Conservation (phyloP, 208 protist species). For the Wallacemonas sp. region DNA sequence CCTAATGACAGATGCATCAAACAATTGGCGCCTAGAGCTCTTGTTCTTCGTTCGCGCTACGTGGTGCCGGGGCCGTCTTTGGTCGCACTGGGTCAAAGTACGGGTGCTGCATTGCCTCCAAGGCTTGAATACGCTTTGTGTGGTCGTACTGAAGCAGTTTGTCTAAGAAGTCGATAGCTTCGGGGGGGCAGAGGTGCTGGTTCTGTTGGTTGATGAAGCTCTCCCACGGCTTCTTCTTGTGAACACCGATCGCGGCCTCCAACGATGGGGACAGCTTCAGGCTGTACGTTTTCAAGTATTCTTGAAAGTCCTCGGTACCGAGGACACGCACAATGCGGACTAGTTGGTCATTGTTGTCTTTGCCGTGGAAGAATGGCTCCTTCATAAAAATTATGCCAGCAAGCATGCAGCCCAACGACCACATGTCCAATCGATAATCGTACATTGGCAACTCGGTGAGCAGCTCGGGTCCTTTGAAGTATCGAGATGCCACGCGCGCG, state of each 20-base stretch:
- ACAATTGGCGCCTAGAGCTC: too few relatives aligned
- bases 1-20: too few relatives aligned
- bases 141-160: constrained; percentile 98
- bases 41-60: constrained; percentile 21
- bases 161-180: constrained; percentile 98
- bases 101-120: constrained; percentile 98
- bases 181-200: constrained; percentile 94
- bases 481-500: constrained; percentile 98
- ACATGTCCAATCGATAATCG: constrained; percentile 99
- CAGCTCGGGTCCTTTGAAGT: constrained; percentile 99
- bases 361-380: constrained; percentile 99
- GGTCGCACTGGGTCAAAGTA: constrained; percentile 96
- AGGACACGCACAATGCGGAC: constrained; percentile 97
- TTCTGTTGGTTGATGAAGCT: constrained; percentile 95
- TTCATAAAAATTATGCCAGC: constrained; percentile 99
- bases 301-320: constrained; percentile 96
- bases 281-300: constrained; percentile 98
- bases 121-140: constrained; percentile 95
- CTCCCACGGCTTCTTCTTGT: constrained; percentile 93
- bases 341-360: constrained; percentile 99
- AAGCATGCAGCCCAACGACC: constrained; percentile 99
- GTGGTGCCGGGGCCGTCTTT: constrained; percentile 14
- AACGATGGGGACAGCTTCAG: constrained; percentile 92
- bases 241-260: constrained; percentile 81
- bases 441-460: constrained; percentile 98